Evolutionary conservation across 352 stramenopile genomes (phyloP).

Genomic region (Pythium aphanidermatum): DNA sequence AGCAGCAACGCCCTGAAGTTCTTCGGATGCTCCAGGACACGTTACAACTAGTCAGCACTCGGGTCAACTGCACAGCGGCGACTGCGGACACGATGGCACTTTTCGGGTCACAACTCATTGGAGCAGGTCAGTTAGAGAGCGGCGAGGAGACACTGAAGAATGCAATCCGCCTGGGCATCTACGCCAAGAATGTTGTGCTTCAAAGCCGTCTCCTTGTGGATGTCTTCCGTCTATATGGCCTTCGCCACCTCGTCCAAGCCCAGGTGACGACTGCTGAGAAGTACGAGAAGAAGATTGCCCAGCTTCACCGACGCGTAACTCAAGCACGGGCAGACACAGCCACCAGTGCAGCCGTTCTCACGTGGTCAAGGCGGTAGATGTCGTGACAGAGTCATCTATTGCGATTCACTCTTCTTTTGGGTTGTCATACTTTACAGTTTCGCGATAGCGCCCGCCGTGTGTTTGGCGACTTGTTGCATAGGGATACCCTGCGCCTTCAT

Average conservation of each 20-base stretch:
- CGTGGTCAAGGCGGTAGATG: constrained; percentile 31
- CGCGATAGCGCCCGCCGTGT: constrained; percentile 62
- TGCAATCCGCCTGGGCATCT: constrained; percentile 38
- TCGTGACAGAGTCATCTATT: not conserved
- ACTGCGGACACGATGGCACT: constrained; percentile 67
- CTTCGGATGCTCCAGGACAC: constrained; percentile 41
- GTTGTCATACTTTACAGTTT: constrained; percentile 36
- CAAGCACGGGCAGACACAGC: constrained; percentile 34
- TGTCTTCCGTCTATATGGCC: constrained; percentile 46
- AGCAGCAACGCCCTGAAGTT: constrained; percentile 37
- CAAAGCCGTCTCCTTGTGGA: constrained; percentile 53
- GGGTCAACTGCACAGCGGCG: constrained; percentile 46
- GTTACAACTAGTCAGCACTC: constrained; percentile 34
- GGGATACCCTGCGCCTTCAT: constrained; percentile 66
- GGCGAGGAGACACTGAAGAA: constrained; percentile 61
- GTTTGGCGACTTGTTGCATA: constrained; percentile 65
- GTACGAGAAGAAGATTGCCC: constrained; percentile 59
- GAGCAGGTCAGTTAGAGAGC: constrained; percentile 26
- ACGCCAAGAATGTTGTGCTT: constrained; percentile 69
- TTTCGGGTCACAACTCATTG: constrained; percentile 49
- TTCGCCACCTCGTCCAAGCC: constrained; percentile 28
- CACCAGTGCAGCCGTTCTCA: constrained; percentile 34
- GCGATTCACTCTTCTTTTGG: not conserved
- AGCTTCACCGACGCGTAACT: constrained; percentile 40
- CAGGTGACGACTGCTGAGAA: constrained; percentile 43